Evolutionary conservation across 2,329 filamentous ascomycete genomes (phyloP), one percentile per base, ranked within the genome.

Genomic region (Neonectria coccinea): DNA sequence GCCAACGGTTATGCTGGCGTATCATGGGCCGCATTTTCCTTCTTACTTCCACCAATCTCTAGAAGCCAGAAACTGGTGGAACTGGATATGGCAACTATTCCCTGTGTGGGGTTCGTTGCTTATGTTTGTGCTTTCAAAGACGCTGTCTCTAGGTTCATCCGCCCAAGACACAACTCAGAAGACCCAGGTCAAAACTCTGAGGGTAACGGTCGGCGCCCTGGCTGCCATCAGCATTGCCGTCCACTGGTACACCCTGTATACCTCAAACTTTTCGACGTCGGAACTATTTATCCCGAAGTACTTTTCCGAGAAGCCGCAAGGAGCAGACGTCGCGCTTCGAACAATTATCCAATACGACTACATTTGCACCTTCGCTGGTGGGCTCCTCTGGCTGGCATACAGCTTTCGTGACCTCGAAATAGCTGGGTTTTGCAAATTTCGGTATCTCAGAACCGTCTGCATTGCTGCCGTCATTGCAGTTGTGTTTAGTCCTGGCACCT

Each of bases 51-150:
- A 71, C 12, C 27, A 60, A 6, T 67, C 66, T 16, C 59, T 75
- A 1, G 67, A 74, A 27, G 41, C 39, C 0, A 67, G 74, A 16
- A 67, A 75, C 29, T 77, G 71, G 75, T 76, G 73, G 68, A 75
- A 72, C 18, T 77, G 75, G 74, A 45, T 75, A 14, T 77, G 75
- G 75, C 75, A 77, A 7, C 39, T 77, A 1, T 77, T 65, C 27
- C 73, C 74, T 0, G 45, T 76, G 0, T 76, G 71, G 73, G 66
- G 66, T 5, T 74, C 73, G 0, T 3, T 70, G 1, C 33, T 42
- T 1, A 64, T 71, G 50, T 63, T 75, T 31, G 39, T 60, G 2
- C 10, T 70, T 4, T 64, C 66, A 7, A 70, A 53, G 3, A 29
- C 18, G 1, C 3, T 6, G 25, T 2, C 12, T 12, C 2, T 33